Conservation (phyloP, 331 rosid genomes). For the Erythrophleum ivorense region DNA sequence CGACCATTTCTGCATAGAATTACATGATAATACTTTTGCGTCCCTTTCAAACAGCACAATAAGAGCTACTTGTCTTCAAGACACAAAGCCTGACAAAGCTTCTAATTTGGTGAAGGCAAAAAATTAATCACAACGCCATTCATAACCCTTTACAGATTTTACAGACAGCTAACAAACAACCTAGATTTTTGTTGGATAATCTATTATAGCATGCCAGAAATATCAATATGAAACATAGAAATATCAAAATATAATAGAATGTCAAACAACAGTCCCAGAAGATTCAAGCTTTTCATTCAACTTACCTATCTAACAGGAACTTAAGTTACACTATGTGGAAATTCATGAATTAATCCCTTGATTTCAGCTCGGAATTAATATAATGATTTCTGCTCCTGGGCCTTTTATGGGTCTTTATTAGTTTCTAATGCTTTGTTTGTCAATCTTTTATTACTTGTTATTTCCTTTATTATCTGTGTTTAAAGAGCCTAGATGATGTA, state of each 20-base stretch:
- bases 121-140: background rate
- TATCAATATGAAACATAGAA: background rate
- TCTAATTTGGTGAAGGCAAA: slow-evolving; percentile 7
- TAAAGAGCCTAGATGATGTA: no score
- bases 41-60: background rate
- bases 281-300: background rate
- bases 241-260: background rate
- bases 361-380: no score
- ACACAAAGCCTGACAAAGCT: background rate
- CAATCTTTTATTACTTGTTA: no score
- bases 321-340: background rate
- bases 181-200: background rate
- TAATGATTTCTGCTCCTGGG: no score
- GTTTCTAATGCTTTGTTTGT: no score
- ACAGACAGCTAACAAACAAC: slow-evolving; percentile 21
- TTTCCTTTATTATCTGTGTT: no score
- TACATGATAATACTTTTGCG: background rate
- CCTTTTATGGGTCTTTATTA: no score
- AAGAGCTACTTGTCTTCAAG: background rate
- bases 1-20: background rate
- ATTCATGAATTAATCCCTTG: no score
- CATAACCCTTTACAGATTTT: background rate
- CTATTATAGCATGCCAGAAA: background rate
- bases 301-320: background rate
- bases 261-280: background rate